Evolutionary conservation across 1,284 basidiomycete genomes (phyloP).

Genomic region (Leccinum pachyderme): DNA sequence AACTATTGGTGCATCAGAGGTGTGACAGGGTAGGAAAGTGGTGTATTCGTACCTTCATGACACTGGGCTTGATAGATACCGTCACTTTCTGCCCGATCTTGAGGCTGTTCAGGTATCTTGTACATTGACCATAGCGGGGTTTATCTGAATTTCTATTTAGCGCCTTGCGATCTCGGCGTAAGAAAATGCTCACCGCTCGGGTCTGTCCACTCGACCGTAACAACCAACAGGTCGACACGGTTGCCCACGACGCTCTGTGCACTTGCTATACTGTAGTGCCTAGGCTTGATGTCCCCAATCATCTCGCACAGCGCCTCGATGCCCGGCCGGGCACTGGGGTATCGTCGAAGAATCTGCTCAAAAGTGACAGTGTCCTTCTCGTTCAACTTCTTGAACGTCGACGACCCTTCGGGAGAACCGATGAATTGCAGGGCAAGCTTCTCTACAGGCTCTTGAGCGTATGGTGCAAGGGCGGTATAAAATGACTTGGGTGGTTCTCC

Average conservation of each 20-base stretch:
- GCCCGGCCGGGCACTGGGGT: constrained; percentile 77
- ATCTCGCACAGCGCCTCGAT: constrained; percentile 86
- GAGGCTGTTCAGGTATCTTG: constrained; percentile 87
- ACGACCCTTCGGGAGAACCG: constrained; percentile 85
- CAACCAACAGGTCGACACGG: constrained; percentile 91
- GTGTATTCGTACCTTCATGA: constrained; percentile 83
- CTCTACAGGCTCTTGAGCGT: constrained; percentile 75
- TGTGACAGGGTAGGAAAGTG: not conserved
- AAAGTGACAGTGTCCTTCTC: constrained; percentile 97
- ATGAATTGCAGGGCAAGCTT: constrained; percentile 89
- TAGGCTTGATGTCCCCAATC: constrained; percentile 91
- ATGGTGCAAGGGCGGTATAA: constrained; percentile 83
- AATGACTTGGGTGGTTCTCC: constrained; percentile 96
- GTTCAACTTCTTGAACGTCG: constrained; percentile 93
- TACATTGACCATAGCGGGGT: constrained; percentile 91
- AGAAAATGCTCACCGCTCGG: constrained; percentile 63
- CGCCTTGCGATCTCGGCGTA: not conserved
- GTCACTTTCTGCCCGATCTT: constrained; percentile 90
- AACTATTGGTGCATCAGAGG: constrained; percentile 48
- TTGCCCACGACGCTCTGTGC: constrained; percentile 94
- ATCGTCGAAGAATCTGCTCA: constrained; percentile 82
- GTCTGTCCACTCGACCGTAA: constrained; percentile 93
- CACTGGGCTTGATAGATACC: constrained; percentile 97
- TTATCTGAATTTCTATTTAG: constrained; percentile 49
- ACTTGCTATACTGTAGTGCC: constrained; percentile 98